Conservation (phyloP, 192 early-diverging fungal genomes). For the Endogone sp. region DNA sequence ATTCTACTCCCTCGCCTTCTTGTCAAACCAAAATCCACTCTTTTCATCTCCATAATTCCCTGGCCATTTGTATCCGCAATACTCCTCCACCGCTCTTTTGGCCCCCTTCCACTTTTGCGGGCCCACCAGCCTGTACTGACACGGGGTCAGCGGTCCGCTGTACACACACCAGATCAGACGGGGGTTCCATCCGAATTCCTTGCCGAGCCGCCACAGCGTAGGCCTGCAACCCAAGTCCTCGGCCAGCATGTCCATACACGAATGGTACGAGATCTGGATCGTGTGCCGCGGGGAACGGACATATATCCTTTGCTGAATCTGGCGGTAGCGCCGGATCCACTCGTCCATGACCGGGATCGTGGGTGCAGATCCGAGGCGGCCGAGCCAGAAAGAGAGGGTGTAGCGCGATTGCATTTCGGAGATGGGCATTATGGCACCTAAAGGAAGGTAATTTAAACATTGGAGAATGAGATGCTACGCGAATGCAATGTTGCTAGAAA, state of each 20-base stretch:
- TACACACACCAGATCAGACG: neutral
- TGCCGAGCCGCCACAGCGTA: neutral
- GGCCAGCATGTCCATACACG: neutral
- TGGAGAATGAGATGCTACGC: neutral
- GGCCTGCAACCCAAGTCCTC: neutral
- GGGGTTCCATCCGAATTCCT: neutral
- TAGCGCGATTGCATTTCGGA: slow-evolving; percentile 53
- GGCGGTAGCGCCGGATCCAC: slow-evolving; percentile 22
- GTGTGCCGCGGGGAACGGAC: slow-evolving; percentile 39
- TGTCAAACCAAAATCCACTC: too few species aligned
- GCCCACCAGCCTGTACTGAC: neutral
- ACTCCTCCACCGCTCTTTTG: too few species aligned
- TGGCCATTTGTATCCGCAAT: too few species aligned
- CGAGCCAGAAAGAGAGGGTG: slow-evolving; percentile 38
- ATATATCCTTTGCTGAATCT: slow-evolving; percentile 18
- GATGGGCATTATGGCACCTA: slow-evolving; percentile 47
- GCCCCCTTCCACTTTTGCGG: too few species aligned
- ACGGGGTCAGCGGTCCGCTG: neutral
- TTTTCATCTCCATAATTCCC: too few species aligned
- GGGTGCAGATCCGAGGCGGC: slow-evolving; percentile 29
- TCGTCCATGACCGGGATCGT: slow-evolving; percentile 41
- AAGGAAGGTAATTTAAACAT: too few species aligned
- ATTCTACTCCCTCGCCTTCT: too few species aligned
- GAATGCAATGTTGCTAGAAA: neutral
- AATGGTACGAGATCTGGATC: slow-evolving; percentile 28